These are phyloP conservation scores for Plasmopara viticola DNA, from an alignment of 352 stramenopile species.

Conservation along the genomic window DNA sequence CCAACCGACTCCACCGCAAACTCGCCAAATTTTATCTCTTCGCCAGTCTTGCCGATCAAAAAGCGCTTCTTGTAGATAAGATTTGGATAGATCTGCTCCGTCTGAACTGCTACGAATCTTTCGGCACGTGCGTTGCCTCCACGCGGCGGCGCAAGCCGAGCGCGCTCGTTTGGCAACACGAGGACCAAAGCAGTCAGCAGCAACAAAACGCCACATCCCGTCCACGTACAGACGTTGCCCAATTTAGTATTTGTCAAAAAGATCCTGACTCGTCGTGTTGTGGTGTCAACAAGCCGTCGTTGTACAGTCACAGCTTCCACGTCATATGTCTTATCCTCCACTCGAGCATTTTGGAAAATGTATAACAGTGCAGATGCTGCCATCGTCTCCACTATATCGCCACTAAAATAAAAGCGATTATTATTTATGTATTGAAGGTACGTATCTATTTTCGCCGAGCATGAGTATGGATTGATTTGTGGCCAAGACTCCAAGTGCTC, in stretches of 20 bases:
- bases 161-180: constrained; percentile 44
- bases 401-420: constrained; percentile 28
- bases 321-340: constrained; percentile 21
- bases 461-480: constrained; percentile 1
- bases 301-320: constrained; percentile 13
- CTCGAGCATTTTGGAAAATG: constrained; percentile 45
- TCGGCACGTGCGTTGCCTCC: constrained; percentile 52
- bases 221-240: constrained; percentile 45
- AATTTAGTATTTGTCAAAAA: constrained; percentile 57
- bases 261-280: constrained; percentile 25
- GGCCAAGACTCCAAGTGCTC: constrained; percentile 17
- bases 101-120: constrained; percentile 61
- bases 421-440: constrained; percentile 27
- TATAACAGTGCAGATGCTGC: constrained; percentile 39
- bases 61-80: constrained; percentile 78
- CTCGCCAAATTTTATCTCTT: constrained; percentile 68
- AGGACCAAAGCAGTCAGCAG: constrained; percentile 46
- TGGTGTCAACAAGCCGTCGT: constrained; percentile 24
- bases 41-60: constrained; percentile 57
- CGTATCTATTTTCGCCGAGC: constrained; percentile 24
- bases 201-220: constrained; percentile 33
- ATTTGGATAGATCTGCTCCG: constrained; percentile 67
- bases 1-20: constrained; percentile 56
- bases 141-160: constrained; percentile 37
- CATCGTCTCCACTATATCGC: constrained; percentile 30